Evolutionary conservation across 352 stramenopile species (phyloP).

Genomic region (Pseudoperonospora humuli): DNA sequence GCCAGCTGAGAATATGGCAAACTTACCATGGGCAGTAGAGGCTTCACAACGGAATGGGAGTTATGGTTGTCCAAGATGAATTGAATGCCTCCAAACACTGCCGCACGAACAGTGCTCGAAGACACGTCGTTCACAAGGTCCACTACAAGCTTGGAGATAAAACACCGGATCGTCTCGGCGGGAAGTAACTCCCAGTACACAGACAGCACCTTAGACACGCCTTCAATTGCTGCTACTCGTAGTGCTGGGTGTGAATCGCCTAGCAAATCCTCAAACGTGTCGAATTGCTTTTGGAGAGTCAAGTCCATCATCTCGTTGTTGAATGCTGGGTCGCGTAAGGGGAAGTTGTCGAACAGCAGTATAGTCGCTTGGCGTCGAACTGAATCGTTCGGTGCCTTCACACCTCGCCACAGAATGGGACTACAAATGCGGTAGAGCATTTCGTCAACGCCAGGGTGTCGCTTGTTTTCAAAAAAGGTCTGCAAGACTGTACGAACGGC

Average conservation of each 20-base stretch:
- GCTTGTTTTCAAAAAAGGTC: conserved; percentile 85
- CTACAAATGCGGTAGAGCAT: conserved; percentile 82
- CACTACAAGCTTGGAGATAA: conserved; percentile 73
- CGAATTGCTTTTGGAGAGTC: conserved; percentile 77
- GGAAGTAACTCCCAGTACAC: conserved; percentile 83
- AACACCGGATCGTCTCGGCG: conserved; percentile 71
- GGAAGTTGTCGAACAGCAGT: conserved; percentile 81
- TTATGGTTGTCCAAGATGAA: conserved; percentile 86
- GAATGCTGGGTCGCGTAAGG: conserved; percentile 64
- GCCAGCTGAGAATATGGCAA: neutral
- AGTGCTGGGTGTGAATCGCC: conserved; percentile 66
- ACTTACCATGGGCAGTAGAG: conserved; percentile 70
- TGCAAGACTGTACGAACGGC: conserved; percentile 58
- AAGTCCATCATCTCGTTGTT: conserved; percentile 71
- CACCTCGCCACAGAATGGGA: conserved; percentile 76
- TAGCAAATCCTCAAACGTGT: conserved; percentile 71
- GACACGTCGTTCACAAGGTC: conserved; percentile 77
- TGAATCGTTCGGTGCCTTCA: conserved; percentile 77
- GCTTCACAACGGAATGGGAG: conserved; percentile 77
- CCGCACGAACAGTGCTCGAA: conserved; percentile 66
- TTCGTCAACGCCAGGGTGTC: conserved; percentile 67
- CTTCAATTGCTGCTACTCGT: conserved; percentile 72
- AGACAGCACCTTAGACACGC: conserved; percentile 72
- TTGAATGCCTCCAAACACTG: conserved; percentile 76
- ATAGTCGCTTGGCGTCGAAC: conserved; percentile 75